phyloP scores from a whole-genome alignment of 495 filamentous ascomycete species.

The Evernia prunastri region DNA sequence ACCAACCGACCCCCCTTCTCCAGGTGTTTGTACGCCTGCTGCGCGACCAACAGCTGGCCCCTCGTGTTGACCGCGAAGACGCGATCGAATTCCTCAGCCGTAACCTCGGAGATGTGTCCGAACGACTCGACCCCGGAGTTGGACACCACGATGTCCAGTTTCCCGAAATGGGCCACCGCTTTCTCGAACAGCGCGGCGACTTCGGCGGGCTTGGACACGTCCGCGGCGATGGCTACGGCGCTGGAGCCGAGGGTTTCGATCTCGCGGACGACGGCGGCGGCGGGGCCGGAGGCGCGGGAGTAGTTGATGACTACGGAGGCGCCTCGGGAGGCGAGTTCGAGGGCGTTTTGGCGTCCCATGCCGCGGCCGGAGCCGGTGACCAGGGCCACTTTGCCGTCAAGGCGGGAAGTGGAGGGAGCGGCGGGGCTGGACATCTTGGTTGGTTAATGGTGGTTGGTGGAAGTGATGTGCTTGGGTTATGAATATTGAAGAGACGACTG shows the following conservation, averaged over 20 bases:
- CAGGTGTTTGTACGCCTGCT: slow-evolving; percentile 63
- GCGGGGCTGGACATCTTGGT: slow-evolving; percentile 7
- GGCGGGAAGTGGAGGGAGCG: slow-evolving; percentile 17
- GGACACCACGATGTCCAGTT: slow-evolving; percentile 68
- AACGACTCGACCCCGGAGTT: slow-evolving; percentile 56
- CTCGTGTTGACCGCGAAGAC: slow-evolving; percentile 72
- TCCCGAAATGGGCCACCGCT: slow-evolving; percentile 60
- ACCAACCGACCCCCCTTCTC: slow-evolving; percentile 35
- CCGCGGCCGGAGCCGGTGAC: slow-evolving; percentile 39
- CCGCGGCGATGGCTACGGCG: slow-evolving; percentile 68
- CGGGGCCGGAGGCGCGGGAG: slow-evolving; percentile 29
- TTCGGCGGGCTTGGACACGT: slow-evolving; percentile 61
- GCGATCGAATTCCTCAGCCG: slow-evolving; percentile 66
- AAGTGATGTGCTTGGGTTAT: background rate
- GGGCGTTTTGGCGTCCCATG: slow-evolving; percentile 38
- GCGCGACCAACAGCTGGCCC: slow-evolving; percentile 79
- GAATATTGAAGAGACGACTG: background rate
- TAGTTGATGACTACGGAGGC: slow-evolving; percentile 41
- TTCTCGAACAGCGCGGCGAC: slow-evolving; percentile 57
- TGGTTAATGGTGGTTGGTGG: background rate
- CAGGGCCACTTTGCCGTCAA: slow-evolving; percentile 31
- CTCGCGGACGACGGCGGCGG: slow-evolving; percentile 52
- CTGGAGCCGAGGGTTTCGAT: slow-evolving; percentile 56
- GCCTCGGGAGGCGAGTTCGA: slow-evolving; percentile 40
- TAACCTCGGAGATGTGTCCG: slow-evolving; percentile 55